Evolutionary conservation across 257 asterid genomes (phyloP), one percentile per base, ranked within the genome.

Genomic region (Przewalskia tangutica): DNA sequence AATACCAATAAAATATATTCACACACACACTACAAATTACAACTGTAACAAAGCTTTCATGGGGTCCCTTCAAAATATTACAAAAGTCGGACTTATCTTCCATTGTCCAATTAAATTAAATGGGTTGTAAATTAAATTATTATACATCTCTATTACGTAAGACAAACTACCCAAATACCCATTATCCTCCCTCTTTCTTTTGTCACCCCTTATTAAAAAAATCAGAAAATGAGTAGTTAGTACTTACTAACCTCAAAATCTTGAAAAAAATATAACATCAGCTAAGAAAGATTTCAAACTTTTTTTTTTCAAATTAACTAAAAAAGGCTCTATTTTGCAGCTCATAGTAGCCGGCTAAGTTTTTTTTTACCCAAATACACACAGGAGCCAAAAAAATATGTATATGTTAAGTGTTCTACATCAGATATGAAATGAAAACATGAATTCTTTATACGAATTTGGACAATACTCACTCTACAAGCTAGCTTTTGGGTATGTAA

Each of bases 31-130:
- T 59, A 77, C 82, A 82, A 67, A n/a, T 18, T 38, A 91, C 94
- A 91, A 84, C 92, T 86, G 91, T 88, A 86, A 87, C 77, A 80
- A 27, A 67, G 85, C 77, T 86, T 81, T 84, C 85, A 71, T 16
- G 34, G 88, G 85, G 84, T 84, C 63, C 56, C 88, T 10, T 46
- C 76, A 36, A 60, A 54, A 50, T 27, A 14, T 13, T 27, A 76
- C 64, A 67, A 58, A 83, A 46, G 80, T 36, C 32, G 5, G 83
- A 80, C 62, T 46, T 36, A 83, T 79, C 63, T 38, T 58, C 8
- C 79, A 65, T 34, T 66, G 50, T 66, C 77, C 68, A 32, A 53
- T 12, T 62, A 64, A 27, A 71, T 42, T 46, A 55, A 23, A 27
- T 0, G 23, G 2, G 44, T 2, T 36, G 34, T 68, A 68, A 20